Evolutionary conservation across 208 protist genomes (phyloP), one percentile per base, ranked within the genome.

Genomic region (Trypanosoma boissoni): DNA sequence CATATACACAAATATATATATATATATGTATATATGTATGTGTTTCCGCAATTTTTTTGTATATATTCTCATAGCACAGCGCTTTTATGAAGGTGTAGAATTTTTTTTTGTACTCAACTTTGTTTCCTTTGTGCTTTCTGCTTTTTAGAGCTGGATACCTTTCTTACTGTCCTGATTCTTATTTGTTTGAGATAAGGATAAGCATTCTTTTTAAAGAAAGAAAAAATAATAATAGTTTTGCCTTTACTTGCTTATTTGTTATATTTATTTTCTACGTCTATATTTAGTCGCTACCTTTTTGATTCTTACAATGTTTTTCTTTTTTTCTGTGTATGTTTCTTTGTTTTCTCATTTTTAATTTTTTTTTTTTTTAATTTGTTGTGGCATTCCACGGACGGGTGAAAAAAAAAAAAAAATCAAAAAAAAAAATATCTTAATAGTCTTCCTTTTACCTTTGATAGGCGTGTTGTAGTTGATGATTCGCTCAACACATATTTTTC

Each of bases 241-340:
- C n/a, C n/a, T n/a, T n/a, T n/a, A n/a, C n/a, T n/a, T n/a, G n/a
- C n/a, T n/a, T n/a, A n/a, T n/a, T n/a, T n/a, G n/a, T n/a, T n/a
- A n/a, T n/a, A n/a, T n/a, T n/a, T n/a, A n/a, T n/a, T n/a, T n/a
- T n/a, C n/a, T n/a, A n/a, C n/a, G n/a, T n/a, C n/a, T n/a, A n/a
- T n/a, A n/a, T n/a, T n/a, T n/a, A n/a, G n/a, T n/a, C n/a, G n/a
- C n/a, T n/a, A n/a, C n/a, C n/a, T n/a, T n/a, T n/a, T n/a, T n/a
- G n/a, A n/a, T n/a, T n/a, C n/a, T n/a, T n/a, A n/a, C 3, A 20
- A 18, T 51, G 39, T 55, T 67, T 59, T 7, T 41, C 23, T 60
- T 27, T 58, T n/a, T 55, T 59, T 59, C 1, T 56, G 29, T 53
- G 23, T 49, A 28, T 60, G n/a, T 44, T 36, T 41, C 16, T 42